These are phyloP conservation scores for Fusarium sp. DNA, from an alignment of 2,329 filamentous ascomycete genomes.

Conservation along the genomic window DNA sequence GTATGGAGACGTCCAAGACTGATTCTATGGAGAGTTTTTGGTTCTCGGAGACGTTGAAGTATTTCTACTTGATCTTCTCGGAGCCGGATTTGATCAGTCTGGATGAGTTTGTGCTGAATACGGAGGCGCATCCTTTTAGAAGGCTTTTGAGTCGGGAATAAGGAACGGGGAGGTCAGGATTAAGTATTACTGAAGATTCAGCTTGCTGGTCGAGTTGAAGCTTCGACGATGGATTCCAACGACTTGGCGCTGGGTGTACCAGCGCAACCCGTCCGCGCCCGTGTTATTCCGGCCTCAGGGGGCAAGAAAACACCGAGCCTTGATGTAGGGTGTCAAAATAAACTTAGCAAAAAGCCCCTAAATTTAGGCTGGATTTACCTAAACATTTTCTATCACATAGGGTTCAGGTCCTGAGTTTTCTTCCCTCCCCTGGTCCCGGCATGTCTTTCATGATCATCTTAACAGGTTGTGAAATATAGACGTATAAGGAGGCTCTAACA, in stretches of 20 bases:
- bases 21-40: slow-evolving; percentile 78
- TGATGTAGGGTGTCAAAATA: too few relatives aligned
- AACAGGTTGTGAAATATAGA: too few relatives aligned
- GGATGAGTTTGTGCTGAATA: slow-evolving; percentile 72
- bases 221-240: rapidly evolving
- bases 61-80: slow-evolving; percentile 76
- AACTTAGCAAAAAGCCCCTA: too few relatives aligned
- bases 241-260: not conserved
- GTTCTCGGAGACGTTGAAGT: slow-evolving; percentile 77
- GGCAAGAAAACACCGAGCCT: too few relatives aligned
- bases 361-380: too few relatives aligned
- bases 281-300: too few relatives aligned
- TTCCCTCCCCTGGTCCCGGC: too few relatives aligned
- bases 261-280: too few relatives aligned
- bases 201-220: not conserved
- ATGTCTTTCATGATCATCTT: too few relatives aligned
- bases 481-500: too few relatives aligned
- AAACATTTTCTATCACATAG: too few relatives aligned
- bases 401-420: too few relatives aligned
- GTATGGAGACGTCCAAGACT: slow-evolving; percentile 46
- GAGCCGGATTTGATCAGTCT: slow-evolving; percentile 69
- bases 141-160: not conserved
- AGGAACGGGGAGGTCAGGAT: rapidly evolving
- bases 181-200: not conserved
- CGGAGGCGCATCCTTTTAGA: slow-evolving; percentile 57